Base-by-base conservation (phyloP, 768 basidiomycete genomes). In the Termitomyces sp. region DNA sequence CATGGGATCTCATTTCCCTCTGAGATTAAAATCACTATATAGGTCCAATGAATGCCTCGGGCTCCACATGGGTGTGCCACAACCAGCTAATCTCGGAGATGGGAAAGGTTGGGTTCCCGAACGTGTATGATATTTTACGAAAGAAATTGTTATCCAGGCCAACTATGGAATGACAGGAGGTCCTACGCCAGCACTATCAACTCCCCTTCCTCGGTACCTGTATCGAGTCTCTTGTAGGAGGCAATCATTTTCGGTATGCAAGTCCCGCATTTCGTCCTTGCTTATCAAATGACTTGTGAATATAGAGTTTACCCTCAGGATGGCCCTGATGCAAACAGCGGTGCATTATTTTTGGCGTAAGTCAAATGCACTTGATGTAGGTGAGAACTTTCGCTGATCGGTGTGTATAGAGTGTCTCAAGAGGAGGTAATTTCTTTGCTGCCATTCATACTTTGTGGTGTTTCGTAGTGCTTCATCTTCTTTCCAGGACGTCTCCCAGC, bases 171-270 rank as follows among this genome's bases (percentile, higher is more conserved):
- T 79, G 77, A 70, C 60, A 86, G 87, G 82, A 83, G 16, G 86
- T 86, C 25, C 75, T 90, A 5, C 76, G 90, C 34, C 84, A 82
- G 76, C 79, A 89, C 61, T 92, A 82, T 64, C 79, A 79, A 4
- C 77, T 90, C 60, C 79, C 79, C 1, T 73, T 80, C n/a, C 64
- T 89, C 21, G 90, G 90, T 0, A 86, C 88, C 5, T 91, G 90
- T 66, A 61, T 80, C 53, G 87, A 92, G 66, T 82, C 82, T 11
- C 74, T 90, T 45, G 63, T 84, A 37, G 89, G 89, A 5, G 90
- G 89, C 8, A 77, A 83, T 62, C 88, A 90, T 65, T 71, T 87
- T 58, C 77, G 88, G 51, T 89, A 82, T 19, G 56, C 53, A 29
- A 53, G 17, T 58, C 4, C 32, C 7, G 35, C 5, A 29, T 17